Evolutionary conservation across 2,329 filamentous ascomycete species (phyloP).

Genomic region (Cladosporium velox): DNA sequence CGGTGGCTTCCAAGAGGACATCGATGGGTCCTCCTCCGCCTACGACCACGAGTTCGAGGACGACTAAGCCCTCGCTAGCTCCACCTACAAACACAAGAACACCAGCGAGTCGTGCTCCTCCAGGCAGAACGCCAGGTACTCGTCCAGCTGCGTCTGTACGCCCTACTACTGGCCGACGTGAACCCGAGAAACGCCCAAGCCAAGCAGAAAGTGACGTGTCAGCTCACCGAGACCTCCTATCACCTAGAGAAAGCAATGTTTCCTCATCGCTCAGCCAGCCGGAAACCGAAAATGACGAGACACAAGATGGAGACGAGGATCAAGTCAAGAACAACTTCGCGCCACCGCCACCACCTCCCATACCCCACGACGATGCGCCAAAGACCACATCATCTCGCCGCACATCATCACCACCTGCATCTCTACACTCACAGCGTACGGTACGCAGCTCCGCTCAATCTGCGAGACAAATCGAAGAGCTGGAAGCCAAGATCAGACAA

Average conservation of each 20-base stretch:
- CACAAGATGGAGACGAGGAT: constrained; percentile 29
- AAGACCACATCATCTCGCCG: constrained; percentile 32
- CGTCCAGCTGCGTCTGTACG: constrained; percentile 22
- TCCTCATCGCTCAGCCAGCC: constrained; percentile 28
- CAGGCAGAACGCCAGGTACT: constrained; percentile 21
- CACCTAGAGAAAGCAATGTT: constrained; percentile 27
- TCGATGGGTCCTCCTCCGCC: constrained; percentile 35
- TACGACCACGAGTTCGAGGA: constrained; percentile 34
- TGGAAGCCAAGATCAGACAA: constrained; percentile 83
- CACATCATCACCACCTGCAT: constrained; percentile 37
- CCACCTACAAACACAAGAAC: constrained; percentile 23
- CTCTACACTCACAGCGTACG: constrained; percentile 35
- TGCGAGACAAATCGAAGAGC: constrained; percentile 74
- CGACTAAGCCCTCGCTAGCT: constrained; percentile 24
- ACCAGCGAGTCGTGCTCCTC: constrained; percentile 20
- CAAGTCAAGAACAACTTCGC: constrained; percentile 33
- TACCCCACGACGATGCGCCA: constrained; percentile 28
- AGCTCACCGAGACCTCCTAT: constrained; percentile 18
- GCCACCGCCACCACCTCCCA: constrained; percentile 33
- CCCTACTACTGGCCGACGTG: constrained; percentile 23
- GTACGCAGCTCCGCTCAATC: constrained; percentile 52
- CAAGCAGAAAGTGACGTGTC: constrained; percentile 23
- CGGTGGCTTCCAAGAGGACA: constrained; percentile 32
- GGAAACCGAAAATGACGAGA: constrained; percentile 25
- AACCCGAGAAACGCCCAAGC: constrained; percentile 28